Percentiles rank a stretch among this genome's conserved stretches.
These are phyloP conservation scores for Blastomyces silverae DNA, from an alignment of 2,329 filamentous ascomycete species.

Conservation along the genomic window DNA sequence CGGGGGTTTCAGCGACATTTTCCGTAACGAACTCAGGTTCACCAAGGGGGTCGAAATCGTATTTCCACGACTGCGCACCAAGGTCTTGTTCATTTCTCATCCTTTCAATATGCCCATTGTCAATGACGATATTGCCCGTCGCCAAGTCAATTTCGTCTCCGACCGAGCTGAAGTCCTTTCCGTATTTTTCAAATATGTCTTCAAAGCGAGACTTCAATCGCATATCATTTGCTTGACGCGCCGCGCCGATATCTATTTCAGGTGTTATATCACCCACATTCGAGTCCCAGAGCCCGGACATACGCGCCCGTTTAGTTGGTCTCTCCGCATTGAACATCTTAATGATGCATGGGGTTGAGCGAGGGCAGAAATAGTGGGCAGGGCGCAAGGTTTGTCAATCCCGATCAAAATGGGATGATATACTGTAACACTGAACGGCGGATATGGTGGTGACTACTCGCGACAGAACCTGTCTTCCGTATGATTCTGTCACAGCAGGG, in stretches of 20 bases:
- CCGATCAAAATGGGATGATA: too few species aligned
- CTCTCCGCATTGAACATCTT: slow-evolving; percentile 27
- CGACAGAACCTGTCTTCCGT: background rate
- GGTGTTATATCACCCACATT: background rate
- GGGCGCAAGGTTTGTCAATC: background rate
- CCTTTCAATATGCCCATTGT: slow-evolving; percentile 75
- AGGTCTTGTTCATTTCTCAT: slow-evolving; percentile 54
- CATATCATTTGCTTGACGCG: slow-evolving; percentile 59
- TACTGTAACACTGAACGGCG: background rate
- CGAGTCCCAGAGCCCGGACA: slow-evolving; percentile 27
- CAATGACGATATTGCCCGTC: slow-evolving; percentile 74
- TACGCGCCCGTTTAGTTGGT: slow-evolving; percentile 53
- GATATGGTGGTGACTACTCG: background rate
- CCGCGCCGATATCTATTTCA: slow-evolving; percentile 46
- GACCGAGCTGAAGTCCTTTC: slow-evolving; percentile 69
- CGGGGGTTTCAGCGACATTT: background rate
- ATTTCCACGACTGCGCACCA: slow-evolving; percentile 29
- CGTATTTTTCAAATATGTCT: slow-evolving; percentile 82
- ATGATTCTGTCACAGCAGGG: background rate
- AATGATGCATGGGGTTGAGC: background rate
- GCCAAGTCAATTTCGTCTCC: slow-evolving; percentile 84
- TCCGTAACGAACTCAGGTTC: background rate
- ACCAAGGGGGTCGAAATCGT: slow-evolving; percentile 24
- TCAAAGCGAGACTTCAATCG: slow-evolving; percentile 80
- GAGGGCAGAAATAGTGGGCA: background rate